A percentile compares a stretch with the other conserved stretches of the same genome.
Evolutionary conservation across 108 stramenopile species (phyloP).

Genomic region (Cyclotella sp.): DNA sequence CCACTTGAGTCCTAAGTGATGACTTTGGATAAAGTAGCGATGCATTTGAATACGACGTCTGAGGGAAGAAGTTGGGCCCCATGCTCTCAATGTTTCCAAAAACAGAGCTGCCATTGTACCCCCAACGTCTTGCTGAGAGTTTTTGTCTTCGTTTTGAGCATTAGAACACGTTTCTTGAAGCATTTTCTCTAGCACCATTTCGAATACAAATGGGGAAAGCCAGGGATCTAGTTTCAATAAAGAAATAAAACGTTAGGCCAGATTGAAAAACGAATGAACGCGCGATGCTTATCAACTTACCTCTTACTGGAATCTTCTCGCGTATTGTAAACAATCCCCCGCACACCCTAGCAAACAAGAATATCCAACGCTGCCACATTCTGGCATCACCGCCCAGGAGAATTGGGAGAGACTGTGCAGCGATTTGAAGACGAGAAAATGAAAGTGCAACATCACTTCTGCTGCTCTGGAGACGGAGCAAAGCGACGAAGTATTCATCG

Average conservation of each 20-base stretch:
- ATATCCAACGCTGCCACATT: constrained; percentile 78
- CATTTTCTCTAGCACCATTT: constrained; percentile 66
- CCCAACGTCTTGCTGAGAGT: constrained; percentile 4
- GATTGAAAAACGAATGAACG: not conserved
- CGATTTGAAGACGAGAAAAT: constrained; percentile 71
- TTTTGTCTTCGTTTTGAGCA: constrained; percentile 5
- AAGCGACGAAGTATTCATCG: constrained; percentile 62
- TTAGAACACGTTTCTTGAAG: constrained; percentile 54
- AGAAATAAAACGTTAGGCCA: not conserved
- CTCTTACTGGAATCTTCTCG: constrained; percentile 80
- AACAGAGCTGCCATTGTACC: constrained; percentile 67
- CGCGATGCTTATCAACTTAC: constrained; percentile 33
- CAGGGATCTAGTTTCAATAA: constrained; percentile 60
- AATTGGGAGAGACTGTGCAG: constrained; percentile 69
- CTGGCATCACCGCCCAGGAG: constrained; percentile 70
- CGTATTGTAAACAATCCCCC: constrained; percentile 75
- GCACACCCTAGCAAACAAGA: constrained; percentile 66
- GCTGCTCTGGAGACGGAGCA: constrained; percentile 49
- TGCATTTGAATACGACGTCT: constrained; percentile 69
- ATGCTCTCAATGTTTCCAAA: constrained; percentile 66
- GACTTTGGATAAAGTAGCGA: constrained; percentile 42
- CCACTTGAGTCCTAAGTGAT: constrained; percentile 22
- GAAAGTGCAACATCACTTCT: constrained; percentile 50
- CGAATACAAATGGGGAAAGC: constrained; percentile 67
- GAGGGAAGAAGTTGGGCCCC: constrained; percentile 77